Evolutionary conservation across 2,329 filamentous ascomycete species (phyloP), one percentile per base, ranked within the genome.

Genomic region (Rhynchosporium graminicola): DNA sequence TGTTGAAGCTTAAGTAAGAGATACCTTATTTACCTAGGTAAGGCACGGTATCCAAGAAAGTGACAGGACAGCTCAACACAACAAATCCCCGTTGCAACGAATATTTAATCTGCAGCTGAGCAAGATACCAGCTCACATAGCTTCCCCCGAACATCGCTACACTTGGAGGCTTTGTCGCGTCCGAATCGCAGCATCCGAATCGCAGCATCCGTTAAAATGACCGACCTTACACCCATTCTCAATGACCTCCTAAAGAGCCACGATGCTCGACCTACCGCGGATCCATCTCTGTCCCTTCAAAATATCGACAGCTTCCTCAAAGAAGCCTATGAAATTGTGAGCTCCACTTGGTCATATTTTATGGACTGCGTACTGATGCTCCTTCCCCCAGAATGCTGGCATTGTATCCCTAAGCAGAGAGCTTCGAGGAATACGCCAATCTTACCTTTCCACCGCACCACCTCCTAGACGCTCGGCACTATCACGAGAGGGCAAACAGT

Each of bases 241-340:
- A 87, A 91, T 74, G 80, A 87, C 74, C 81, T 89, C 52, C 82
- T 94, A 29, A 82, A 82, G 71, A 78, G 81, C 69, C 84, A 84
- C 65, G 78, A 84, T 75, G 82, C 82, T 50, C 77, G 79, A 33
- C 77, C 80, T 7, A 80, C 82, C 12, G 62, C 68, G 10, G 67
- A 70, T 46, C 69, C 70, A 15, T 67, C 70, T 28, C 60, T 74
- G 38, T 68, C 68, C 61, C 70, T 80, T 55, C 79, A 83, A 67
- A 82, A 77, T 69, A 83, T 95, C 57, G 91, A 97, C 74, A 89
- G 90, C 71, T 99, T 98, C 74, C 80, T 98, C 40, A 92, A 94
- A 74, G 94, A 98, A 77, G 95, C 95, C 59, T 95, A 96, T 77
- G 86, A 89, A 74, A 97, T 98, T 76, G 93, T 96, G 79, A 72